phyloP scores from a whole-genome alignment of 1,139 yeast genomes.

The Schwanniomyces etchellsii region DNA sequence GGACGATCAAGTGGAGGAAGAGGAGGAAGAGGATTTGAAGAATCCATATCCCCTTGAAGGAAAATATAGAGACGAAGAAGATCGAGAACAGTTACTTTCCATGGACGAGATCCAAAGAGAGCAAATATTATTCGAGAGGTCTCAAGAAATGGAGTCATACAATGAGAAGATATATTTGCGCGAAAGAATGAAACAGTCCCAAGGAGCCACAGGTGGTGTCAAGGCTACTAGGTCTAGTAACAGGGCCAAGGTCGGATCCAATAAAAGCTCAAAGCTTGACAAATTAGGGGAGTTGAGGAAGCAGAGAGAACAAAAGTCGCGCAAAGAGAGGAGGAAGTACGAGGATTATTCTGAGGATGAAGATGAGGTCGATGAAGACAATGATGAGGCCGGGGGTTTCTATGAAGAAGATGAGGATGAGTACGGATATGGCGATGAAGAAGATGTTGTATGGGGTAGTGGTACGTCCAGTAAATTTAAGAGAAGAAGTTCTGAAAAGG shows the following conservation, averaged over 20 bases:
- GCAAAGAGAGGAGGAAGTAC: slow-evolving; percentile 29
- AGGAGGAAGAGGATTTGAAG: slow-evolving; percentile 31
- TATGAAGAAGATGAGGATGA: slow-evolving; percentile 36
- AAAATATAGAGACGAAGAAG: slow-evolving; percentile 78
- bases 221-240: slow-evolving; percentile 22
- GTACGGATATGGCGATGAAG: slow-evolving; percentile 36
- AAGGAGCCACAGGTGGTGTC: slow-evolving; percentile 21
- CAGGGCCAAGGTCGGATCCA: slow-evolving; percentile 22
- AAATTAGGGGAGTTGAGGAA: slow-evolving; percentile 79
- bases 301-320: slow-evolving; percentile 67
- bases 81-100: slow-evolving; percentile 57
- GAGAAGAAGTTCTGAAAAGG: slow-evolving; percentile 26
- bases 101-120: slow-evolving; percentile 93
- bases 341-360: slow-evolving; percentile 39
- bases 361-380: slow-evolving; percentile 25
- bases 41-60: slow-evolving; percentile 93
- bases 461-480: slow-evolving; percentile 20
- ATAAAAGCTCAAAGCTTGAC: slow-evolving; percentile 31
- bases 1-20: slow-evolving; percentile 19
- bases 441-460: slow-evolving; percentile 49
- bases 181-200: slow-evolving; percentile 63
- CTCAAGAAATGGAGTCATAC: slow-evolving; percentile 83
- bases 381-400: slow-evolving; percentile 28
- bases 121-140: slow-evolving; percentile 82
- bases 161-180: slow-evolving; percentile 79